phyloP scores from a whole-genome alignment of 768 basidiomycete genomes.

The Vararia minispora region DNA sequence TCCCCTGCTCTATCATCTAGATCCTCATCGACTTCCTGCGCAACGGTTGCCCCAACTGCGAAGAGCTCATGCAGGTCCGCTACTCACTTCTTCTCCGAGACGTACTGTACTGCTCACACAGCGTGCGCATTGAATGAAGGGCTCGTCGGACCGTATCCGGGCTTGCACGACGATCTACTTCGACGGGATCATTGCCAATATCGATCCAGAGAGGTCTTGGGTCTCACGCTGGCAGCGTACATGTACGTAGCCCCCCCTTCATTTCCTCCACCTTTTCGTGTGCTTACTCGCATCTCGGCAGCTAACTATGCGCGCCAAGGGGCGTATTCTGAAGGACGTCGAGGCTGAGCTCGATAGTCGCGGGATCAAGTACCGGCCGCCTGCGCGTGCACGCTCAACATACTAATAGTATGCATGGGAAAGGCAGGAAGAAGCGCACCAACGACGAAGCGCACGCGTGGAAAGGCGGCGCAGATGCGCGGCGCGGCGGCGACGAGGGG shows the following conservation, averaged over 20 bases:
- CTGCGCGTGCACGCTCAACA: no score
- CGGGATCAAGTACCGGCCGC: slow-evolving; percentile 68
- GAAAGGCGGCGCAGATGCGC: no score
- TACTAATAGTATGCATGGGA: no score
- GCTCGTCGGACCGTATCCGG: slow-evolving; percentile 68
- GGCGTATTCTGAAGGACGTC: slow-evolving; percentile 72
- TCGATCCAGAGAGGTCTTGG: slow-evolving; percentile 82
- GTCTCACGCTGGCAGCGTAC: slow-evolving; percentile 92
- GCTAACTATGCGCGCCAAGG: slow-evolving; percentile 81
- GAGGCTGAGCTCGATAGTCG: slow-evolving; percentile 65
- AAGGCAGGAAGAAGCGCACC: no score
- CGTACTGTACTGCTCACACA: neutral
- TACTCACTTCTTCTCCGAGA: neutral
- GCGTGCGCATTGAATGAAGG: slow-evolving; percentile 61
- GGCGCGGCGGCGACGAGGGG: no score
- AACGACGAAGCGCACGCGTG: no score
- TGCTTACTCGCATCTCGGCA: slow-evolving; percentile 19
- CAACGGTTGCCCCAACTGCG: slow-evolving; percentile 90
- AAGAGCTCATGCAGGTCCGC: slow-evolving; percentile 81
- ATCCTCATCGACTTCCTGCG: slow-evolving; percentile 70
- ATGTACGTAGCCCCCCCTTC: slow-evolving; percentile 38
- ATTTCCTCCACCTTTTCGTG: neutral
- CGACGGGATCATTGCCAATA: slow-evolving; percentile 81
- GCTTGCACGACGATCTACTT: slow-evolving; percentile 88
- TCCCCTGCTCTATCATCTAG: slow-evolving; percentile 88